Evolutionary conservation across 306 rosid genomes (phyloP).

Genomic region (Spatholobus suberectus): DNA sequence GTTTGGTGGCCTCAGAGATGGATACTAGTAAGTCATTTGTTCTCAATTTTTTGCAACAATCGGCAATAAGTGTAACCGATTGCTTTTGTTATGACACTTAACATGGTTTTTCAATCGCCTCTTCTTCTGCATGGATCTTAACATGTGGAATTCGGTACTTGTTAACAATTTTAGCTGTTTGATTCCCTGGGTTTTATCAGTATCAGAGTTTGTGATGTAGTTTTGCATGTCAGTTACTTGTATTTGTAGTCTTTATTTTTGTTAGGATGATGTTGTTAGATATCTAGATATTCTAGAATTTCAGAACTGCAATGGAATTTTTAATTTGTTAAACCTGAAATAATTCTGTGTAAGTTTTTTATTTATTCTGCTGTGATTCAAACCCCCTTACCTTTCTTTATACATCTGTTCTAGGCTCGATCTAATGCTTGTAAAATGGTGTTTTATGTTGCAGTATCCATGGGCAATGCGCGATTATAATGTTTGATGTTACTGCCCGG

Average conservation of each 20-base stretch:
- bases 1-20: slow-evolving; percentile 78
- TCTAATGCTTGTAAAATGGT: neutral
- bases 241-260: neutral
- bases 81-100: neutral
- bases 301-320: neutral
- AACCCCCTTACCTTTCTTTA: neutral
- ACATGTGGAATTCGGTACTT: neutral
- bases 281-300: neutral
- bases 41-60: neutral
- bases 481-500: slow-evolving; percentile 78
- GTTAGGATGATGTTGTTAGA: neutral
- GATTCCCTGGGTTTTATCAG: neutral
- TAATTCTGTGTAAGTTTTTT: neutral
- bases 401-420: neutral
- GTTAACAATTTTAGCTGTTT: neutral
- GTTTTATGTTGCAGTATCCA: slow-evolving; percentile 54
- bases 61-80: neutral
- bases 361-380: neutral
- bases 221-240: neutral
- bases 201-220: neutral
- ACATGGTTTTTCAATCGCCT: neutral
- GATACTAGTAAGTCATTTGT: slow-evolving; percentile 56
- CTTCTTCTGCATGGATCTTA: neutral
- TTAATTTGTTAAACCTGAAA: neutral
- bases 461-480: slow-evolving; percentile 77